Evolutionary conservation across 2,329 filamentous ascomycete species (phyloP), one percentile per base, ranked within the genome.

Genomic region (Fusarium mangiferae): DNA sequence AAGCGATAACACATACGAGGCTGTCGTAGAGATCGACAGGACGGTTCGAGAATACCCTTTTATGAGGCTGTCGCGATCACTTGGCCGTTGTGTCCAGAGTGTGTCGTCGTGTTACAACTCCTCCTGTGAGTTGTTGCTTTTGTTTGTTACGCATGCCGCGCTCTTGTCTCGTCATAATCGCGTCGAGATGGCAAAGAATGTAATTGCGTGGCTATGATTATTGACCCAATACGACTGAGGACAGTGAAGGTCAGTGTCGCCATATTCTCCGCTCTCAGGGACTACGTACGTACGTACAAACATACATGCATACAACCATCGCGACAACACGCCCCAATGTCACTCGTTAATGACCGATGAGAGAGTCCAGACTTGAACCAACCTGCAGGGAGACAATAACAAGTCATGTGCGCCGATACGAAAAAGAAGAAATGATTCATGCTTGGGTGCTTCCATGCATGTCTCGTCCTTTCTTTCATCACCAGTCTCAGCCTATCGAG

Each of bases 361-460:
- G 24, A 24, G 28, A 33, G 12, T 57, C 38, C 30, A 55, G 46
- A 61, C 28, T 26, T 20, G 18, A 45, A 6, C 28, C 33, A 33
- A 49, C 42, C 60, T 58, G 70, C 64, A 72, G 52, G 61, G 60
- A 61, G 52, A 73, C 28, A 66, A 15, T 22, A 54, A 41, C 55
- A 51, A 55, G 49, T 55, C 51, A 39, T 36, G 24, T 39, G 38
- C 17, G 9, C 35, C 15, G 12, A 55, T 28, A 15, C n/a, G 49
- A 45, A 61, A 35, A 44, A 59, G 41, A 68, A 62, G 56, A 20
- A 62, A 71, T 58, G 41, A 46, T 55, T 44, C 42, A 44, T 30
- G 36, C 45, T 36, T 39, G 58, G 20, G n/a, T 38, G 33, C 56
- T 60, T 58, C 28, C 20, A n/a, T 48, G 36, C 52, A 22, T 56